These are phyloP conservation scores for Drechslerella stenobrocha DNA, from an alignment of 2,329 filamentous ascomycete genomes.

Conservation along the genomic window DNA sequence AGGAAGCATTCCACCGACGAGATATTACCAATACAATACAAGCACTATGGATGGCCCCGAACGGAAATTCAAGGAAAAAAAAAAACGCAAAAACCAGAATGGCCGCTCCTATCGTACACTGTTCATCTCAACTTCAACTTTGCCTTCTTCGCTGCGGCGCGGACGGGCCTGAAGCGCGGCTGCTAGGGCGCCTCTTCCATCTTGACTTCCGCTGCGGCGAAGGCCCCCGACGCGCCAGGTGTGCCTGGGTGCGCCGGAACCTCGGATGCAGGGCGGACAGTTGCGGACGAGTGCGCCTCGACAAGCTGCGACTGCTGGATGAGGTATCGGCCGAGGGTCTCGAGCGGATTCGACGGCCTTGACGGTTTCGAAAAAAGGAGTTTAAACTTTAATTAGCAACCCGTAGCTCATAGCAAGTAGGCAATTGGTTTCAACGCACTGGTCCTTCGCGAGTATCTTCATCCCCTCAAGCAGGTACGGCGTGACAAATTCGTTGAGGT, in stretches of 20 bases:
- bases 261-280: not conserved
- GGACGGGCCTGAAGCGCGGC: not conserved
- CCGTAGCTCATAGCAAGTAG: not conserved
- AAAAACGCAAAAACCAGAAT: no score
- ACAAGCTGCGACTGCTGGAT: conserved; percentile 22
- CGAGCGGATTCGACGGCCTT: conserved; percentile 39
- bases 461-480: conserved; percentile 53
- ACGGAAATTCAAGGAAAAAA: no score
- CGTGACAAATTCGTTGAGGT: conserved; percentile 53
- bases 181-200: conserved; percentile 44
- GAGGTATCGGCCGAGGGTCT: conserved; percentile 30
- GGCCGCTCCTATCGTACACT: not conserved
- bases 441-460: conserved; percentile 53
- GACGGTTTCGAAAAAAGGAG: no score
- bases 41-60: no score
- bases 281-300: conserved; percentile 19
- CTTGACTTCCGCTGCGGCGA: conserved; percentile 30
- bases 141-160: not conserved
- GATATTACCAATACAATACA: no score
- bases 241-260: conserved; percentile 1
- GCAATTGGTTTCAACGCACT: conserved; percentile 28
- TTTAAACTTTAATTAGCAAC: not conserved
- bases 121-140: conserved; percentile 1
- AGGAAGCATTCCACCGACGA: no score
- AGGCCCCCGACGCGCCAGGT: conserved; percentile 14